Conservation (phyloP, 352 stramenopile genomes). For the Phytophthora melonis region DNA sequence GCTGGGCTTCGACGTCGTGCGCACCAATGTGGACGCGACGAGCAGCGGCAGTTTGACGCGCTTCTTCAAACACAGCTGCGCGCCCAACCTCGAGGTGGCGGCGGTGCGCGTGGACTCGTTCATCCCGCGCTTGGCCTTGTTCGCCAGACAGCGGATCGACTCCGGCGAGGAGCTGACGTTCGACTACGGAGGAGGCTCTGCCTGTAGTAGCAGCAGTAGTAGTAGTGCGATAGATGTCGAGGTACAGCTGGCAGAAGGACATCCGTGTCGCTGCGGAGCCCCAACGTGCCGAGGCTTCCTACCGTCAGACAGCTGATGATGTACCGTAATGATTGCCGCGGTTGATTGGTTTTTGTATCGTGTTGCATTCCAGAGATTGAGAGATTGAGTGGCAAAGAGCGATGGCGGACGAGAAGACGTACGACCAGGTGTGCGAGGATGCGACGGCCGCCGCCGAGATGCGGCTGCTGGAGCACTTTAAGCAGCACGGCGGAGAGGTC, state of each 20-base stretch:
- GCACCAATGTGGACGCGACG: conserved; percentile 73
- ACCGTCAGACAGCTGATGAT: conserved; percentile 23
- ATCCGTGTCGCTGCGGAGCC: conserved; percentile 41
- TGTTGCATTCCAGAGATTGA: conserved; percentile 4
- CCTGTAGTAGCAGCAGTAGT: neutral
- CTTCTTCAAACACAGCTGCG: conserved; percentile 82
- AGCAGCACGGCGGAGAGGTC: conserved; percentile 76
- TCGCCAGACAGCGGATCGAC: conserved; percentile 43
- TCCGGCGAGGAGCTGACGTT: conserved; percentile 65
- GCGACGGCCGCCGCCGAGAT: conserved; percentile 68
- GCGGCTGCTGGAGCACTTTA: conserved; percentile 80
- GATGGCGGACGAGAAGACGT: conserved; percentile 51
- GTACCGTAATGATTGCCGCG: conserved; percentile 39
- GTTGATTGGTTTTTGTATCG: conserved; percentile 23
- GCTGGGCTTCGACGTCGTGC: conserved; percentile 38
- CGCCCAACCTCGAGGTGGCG: conserved; percentile 56
- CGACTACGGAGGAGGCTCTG: conserved; percentile 53
- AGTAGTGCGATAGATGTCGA: neutral
- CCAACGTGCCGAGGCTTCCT: conserved; percentile 45
- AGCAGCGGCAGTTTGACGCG: conserved; percentile 62
- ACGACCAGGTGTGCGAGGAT: conserved; percentile 74
- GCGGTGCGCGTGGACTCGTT: conserved; percentile 66
- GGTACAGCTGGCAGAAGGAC: neutral
- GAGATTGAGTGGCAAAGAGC: conserved; percentile 14
- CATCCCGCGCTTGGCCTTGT: conserved; percentile 68